phyloP scores from a whole-genome alignment of 2,329 filamentous ascomycete genomes.

The Fusarium solani-melongenae region DNA sequence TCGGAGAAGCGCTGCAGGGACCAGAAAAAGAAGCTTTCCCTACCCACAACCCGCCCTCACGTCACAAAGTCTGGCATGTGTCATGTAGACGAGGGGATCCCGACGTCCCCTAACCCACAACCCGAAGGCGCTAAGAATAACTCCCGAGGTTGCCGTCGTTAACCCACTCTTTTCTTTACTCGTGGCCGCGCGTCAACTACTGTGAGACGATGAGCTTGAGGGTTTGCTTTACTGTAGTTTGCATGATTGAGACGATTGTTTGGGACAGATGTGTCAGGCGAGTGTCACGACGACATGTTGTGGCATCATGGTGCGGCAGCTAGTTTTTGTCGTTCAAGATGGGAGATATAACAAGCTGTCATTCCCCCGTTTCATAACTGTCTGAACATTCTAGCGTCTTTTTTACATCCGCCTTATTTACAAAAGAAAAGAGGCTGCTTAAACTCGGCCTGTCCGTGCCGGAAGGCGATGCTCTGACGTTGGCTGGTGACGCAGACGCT shows the following conservation, averaged over 20 bases:
- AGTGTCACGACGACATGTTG: neutral
- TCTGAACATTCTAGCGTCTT: neutral
- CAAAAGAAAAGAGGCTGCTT: neutral
- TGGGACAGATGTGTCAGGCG: neutral
- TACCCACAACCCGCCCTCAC: neutral
- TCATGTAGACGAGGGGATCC: neutral
- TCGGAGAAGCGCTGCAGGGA: slow-evolving; percentile 6
- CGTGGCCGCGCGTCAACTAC: neutral
- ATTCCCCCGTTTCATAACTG: neutral
- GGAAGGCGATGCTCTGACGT: slow-evolving; percentile 37
- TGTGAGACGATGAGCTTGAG: neutral
- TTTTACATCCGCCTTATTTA: slow-evolving; percentile 2
- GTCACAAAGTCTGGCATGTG: slow-evolving; percentile 1
- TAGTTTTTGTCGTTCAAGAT: neutral
- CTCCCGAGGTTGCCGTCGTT: neutral
- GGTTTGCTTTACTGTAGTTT: neutral
- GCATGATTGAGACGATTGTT: neutral
- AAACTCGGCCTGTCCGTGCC: slow-evolving; percentile 30
- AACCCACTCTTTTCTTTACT: neutral
- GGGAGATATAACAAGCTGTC: neutral
- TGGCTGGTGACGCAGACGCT: slow-evolving; percentile 31
- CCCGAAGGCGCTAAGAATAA: neutral
- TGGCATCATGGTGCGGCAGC: neutral
- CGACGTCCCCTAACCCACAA: neutral
- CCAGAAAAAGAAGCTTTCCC: neutral